Base-by-base conservation (phyloP, 345 rosid genomes). In the Streptanthus diversifolius region DNA sequence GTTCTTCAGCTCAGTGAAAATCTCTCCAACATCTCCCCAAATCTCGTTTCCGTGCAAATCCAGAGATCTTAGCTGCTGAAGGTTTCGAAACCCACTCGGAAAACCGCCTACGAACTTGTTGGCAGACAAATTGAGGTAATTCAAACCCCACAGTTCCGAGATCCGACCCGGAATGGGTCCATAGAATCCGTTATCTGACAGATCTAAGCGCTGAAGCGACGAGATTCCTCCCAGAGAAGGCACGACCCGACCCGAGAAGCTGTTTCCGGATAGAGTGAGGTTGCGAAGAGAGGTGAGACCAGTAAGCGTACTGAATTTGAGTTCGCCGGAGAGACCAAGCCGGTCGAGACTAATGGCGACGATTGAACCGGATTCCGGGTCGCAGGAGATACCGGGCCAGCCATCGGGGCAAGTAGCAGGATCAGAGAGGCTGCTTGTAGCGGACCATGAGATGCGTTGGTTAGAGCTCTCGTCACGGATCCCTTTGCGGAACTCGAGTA, bases 141-240 rank as follows among this genome's bases (percentile, higher is more conserved):
- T 89, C 69, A 93, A 52, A 25, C 85, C 81, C 85, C 92, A 89
- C 24, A 93, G 77, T 8, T 86, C 90, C 35, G 83, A 77, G 88
- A 93, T 85, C 85, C 92, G 87, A 17, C 75, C 85, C 33, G 98
- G 98, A 72, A 93, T 86, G 60, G 98, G 90, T 10, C 98, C 98
- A 15, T 85, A 79, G 67, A 93, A 93, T 40, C 63, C 59, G 71
- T 91, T 93, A 32, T 77, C 35, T 0, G 98, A 91, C 75, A 93
- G 98, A 93, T 93, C 97, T 82, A 93, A 73, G 77, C 74, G 56
- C 82, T 87, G 84, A 37, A 93, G 83, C 58, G 97, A 78, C 15
- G 72, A 76, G 25, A 93, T 83, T 18, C 77, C 57, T 10, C 97
- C 97, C 67, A 93, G 70, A 11, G 89, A 62, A 73, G 98, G 98